These are phyloP conservation scores for Xylaria nigripes DNA, from an alignment of 495 filamentous ascomycete genomes.

Conservation along the genomic window DNA sequence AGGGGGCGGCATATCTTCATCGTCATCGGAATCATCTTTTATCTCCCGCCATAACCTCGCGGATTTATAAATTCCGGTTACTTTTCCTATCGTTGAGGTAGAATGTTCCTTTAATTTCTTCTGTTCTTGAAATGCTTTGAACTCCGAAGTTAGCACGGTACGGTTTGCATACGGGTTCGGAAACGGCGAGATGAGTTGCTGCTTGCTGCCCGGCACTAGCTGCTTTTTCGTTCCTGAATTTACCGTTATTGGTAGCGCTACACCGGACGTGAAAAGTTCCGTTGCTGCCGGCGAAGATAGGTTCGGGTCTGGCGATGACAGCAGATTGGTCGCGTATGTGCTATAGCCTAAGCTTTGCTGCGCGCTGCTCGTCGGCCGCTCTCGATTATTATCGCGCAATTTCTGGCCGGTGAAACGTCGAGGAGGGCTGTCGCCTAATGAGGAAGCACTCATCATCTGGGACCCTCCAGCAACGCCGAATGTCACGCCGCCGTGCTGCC, in stretches of 20 bases:
- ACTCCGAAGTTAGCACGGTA: not conserved
- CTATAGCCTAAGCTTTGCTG: not conserved
- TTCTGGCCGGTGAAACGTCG: not conserved
- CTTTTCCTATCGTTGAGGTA: not conserved
- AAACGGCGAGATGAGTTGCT: not conserved
- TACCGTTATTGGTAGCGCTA: not conserved
- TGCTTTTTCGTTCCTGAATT: not conserved
- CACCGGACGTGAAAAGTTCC: not conserved
- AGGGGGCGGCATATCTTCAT: not conserved
- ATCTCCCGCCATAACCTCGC: not conserved
- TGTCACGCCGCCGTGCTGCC: too few species aligned
- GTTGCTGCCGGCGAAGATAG: not conserved
- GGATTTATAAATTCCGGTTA: not conserved
- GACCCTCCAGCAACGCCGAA: too few species aligned
- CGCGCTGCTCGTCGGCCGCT: not conserved
- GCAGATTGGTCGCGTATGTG: not conserved
- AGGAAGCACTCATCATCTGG: too few species aligned
- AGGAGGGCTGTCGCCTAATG: not conserved
- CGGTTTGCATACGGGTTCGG: conserved; percentile 4
- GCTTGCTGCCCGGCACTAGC: not conserved
- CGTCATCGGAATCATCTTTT: not conserved
- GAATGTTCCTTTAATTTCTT: not conserved
- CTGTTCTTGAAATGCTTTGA: not conserved
- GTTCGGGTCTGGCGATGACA: not conserved
- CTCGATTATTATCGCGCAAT: not conserved